Conservation (phyloP, 345 rosid genomes). For the Geranium brycei region DNA sequence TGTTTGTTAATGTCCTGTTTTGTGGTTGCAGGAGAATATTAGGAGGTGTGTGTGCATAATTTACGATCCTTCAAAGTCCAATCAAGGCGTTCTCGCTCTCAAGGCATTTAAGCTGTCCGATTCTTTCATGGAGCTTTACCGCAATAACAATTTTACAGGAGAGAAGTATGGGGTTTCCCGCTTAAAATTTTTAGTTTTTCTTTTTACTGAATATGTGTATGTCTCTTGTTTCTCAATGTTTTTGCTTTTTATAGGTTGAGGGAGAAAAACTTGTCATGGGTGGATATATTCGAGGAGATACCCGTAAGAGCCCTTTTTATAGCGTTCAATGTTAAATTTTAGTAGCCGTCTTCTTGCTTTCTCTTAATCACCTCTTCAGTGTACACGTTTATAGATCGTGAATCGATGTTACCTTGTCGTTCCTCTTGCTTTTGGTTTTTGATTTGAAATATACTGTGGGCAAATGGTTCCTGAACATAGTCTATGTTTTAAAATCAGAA, state of each 20-base stretch:
- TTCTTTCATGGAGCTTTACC: conserved; percentile 87
- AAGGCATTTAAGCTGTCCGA: conserved; percentile 98
- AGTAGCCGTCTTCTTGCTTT: background rate
- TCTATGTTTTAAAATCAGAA: background rate
- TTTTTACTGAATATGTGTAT: conserved; percentile 1
- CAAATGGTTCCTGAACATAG: background rate
- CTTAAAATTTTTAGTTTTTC: conserved; percentile 3
- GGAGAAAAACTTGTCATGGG: conserved; percentile 97
- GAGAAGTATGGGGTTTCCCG: conserved; percentile 53
- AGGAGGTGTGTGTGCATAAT: conserved; percentile 92
- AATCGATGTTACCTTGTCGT: background rate
- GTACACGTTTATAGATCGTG: background rate
- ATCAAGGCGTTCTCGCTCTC: conserved; percentile 79
- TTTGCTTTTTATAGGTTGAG: conserved; percentile 49
- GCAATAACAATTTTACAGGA: conserved; percentile 70
- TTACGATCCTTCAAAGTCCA: conserved; percentile 90
- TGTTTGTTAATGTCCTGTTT: background rate
- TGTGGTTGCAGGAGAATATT: conserved; percentile 61
- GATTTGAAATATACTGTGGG: background rate
- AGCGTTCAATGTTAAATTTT: background rate
- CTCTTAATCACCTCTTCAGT: background rate
- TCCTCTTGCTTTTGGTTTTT: background rate
- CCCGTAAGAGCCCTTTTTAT: conserved; percentile 52
- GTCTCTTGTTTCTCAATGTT: background rate
- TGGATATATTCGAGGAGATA: conserved; percentile 96